phyloP scores from a whole-genome alignment of 768 basidiomycete genomes.

The Pleurotus tuber-regium region DNA sequence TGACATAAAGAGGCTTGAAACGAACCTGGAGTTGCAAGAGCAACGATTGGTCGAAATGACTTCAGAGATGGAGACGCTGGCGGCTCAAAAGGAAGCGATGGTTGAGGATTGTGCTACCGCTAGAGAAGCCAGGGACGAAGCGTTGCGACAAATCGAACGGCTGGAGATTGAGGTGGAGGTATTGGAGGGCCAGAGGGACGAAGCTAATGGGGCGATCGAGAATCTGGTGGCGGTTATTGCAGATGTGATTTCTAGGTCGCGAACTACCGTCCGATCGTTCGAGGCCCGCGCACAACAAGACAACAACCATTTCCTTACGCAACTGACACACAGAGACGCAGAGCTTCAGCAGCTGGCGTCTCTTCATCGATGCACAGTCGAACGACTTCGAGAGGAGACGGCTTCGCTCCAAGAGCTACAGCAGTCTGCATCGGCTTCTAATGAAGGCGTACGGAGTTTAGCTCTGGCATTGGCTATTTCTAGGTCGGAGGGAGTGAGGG shows the following conservation, averaged over 20 bases:
- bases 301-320: neutral
- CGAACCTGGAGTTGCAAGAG: slow-evolving; percentile 71
- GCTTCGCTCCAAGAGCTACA: neutral
- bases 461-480: slow-evolving; percentile 25
- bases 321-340: neutral
- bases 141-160: slow-evolving; percentile 47
- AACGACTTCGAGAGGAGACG: slow-evolving; percentile 9
- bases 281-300: neutral
- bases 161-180: slow-evolving; percentile 18
- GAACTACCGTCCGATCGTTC: slow-evolving; percentile 17
- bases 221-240: slow-evolving; percentile 37
- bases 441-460: slow-evolving; percentile 17
- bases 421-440: neutral
- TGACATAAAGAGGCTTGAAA: slow-evolving; percentile 73
- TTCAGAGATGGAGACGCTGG: slow-evolving; percentile 62
- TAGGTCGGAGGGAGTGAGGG: slow-evolving; percentile 10
- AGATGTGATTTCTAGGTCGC: slow-evolving; percentile 31
- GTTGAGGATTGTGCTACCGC: slow-evolving; percentile 83
- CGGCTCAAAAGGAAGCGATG: slow-evolving; percentile 73
- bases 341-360: slow-evolving; percentile 12
- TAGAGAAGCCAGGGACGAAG: slow-evolving; percentile 68
- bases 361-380: slow-evolving; percentile 10
- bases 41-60: slow-evolving; percentile 72
- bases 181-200: slow-evolving; percentile 20
- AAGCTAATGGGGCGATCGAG: slow-evolving; percentile 32